Percentiles rank a stretch among this genome's conserved stretches.
phyloP scores from a whole-genome alignment of 306 rosid genomes.

The Prinsepia uniflora region DNA sequence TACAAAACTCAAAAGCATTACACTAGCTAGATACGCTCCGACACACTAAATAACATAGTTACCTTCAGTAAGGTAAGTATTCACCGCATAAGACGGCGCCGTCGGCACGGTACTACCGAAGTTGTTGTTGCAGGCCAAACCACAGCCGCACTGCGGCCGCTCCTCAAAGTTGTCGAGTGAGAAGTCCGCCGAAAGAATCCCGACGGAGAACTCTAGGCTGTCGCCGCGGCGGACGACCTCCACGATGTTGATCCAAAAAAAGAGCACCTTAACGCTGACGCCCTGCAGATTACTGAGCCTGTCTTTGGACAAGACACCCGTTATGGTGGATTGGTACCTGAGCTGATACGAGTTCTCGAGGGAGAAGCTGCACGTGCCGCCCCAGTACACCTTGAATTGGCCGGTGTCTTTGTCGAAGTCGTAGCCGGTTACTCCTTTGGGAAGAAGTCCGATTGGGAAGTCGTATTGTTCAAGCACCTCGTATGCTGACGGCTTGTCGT shows the following conservation, averaged over 20 bases:
- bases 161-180: conserved; percentile 35
- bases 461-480: conserved; percentile 45
- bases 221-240: conserved; percentile 36
- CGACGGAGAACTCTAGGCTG: conserved; percentile 46
- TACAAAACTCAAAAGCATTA: too few species aligned
- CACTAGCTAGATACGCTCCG: too few species aligned
- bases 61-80: too few species aligned
- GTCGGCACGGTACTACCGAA: not conserved
- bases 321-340: conserved; percentile 39
- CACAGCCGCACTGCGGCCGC: conserved; percentile 66
- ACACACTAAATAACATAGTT: too few species aligned
- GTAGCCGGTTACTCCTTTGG: conserved; percentile 48
- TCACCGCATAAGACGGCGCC: not conserved
- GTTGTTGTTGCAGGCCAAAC: conserved; percentile 21
- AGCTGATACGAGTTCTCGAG: conserved; percentile 36
- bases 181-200: conserved; percentile 43
- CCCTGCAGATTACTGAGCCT: conserved; percentile 46
- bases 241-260: conserved; percentile 53
- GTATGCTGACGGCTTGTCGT: conserved; percentile 38
- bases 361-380: conserved; percentile 32
- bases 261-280: conserved; percentile 44
- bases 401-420: conserved; percentile 42
- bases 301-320: conserved; percentile 38
- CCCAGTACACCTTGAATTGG: conserved; percentile 32
- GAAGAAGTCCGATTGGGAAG: conserved; percentile 65